Percentiles rank a stretch among this genome's conserved stretches.
Evolutionary conservation across 1,284 basidiomycete genomes (phyloP).

Genomic region (Fomes fomentarius): DNA sequence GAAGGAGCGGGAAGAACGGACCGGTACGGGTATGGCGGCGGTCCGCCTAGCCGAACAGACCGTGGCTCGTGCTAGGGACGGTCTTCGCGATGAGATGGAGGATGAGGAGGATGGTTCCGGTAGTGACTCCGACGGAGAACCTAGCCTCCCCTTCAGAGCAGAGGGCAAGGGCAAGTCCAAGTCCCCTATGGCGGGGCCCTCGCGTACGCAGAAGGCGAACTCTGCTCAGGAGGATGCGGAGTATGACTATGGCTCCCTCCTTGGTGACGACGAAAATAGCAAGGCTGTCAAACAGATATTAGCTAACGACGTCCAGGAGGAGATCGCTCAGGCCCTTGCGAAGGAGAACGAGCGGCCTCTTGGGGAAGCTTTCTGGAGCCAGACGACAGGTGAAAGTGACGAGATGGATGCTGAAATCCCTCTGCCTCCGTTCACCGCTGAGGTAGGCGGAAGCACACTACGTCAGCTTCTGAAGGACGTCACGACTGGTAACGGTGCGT

Average conservation of each 20-base stretch:
- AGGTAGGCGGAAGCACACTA: conserved; percentile 10
- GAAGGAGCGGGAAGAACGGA: conserved; percentile 29
- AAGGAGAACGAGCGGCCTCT: conserved; percentile 47
- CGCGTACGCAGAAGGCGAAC: neutral
- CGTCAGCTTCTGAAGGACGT: conserved; percentile 36
- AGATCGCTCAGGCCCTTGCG: conserved; percentile 28
- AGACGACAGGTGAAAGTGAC: conserved; percentile 11
- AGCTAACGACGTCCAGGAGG: conserved; percentile 37
- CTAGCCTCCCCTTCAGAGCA: neutral
- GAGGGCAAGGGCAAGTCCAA: conserved; percentile 1
- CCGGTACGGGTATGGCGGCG: conserved; percentile 26
- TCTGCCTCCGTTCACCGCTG: conserved; percentile 14
- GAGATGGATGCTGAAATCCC: conserved; percentile 18
- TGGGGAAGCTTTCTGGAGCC: conserved; percentile 30
- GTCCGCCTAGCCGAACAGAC: conserved; percentile 32
- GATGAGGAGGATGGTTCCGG: conserved; percentile 37
- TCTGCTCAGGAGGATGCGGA: conserved; percentile 33
- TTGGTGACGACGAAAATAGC: conserved; percentile 46
- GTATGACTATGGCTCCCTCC: conserved; percentile 40
- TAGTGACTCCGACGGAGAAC: conserved; percentile 9
- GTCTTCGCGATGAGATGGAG: conserved; percentile 36
- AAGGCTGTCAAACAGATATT: conserved; percentile 47
- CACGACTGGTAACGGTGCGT: conserved; percentile 42
- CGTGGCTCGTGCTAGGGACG: conserved; percentile 42
- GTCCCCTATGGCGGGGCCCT: neutral